Conservation (phyloP, 495 filamentous ascomycete genomes). For the Parachaetomium inaequale region DNA sequence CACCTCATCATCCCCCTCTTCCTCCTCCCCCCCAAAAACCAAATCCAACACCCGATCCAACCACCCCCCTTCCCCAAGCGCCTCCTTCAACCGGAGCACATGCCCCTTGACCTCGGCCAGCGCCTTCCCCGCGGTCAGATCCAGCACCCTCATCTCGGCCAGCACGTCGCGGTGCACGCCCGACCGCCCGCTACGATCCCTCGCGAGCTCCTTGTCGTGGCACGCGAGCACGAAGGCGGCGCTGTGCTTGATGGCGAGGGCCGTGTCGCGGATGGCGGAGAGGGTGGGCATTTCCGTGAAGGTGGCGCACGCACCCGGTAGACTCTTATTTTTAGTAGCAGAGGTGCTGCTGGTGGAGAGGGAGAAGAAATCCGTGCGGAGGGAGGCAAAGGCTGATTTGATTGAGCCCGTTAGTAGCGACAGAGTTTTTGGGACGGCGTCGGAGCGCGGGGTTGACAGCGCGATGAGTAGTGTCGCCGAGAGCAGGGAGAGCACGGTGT, state of each 20-base stretch:
- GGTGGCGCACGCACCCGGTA: constrained; percentile 2
- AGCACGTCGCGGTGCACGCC: constrained; percentile 35
- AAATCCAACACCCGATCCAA: constrained; percentile 34
- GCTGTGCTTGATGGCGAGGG: constrained; percentile 34
- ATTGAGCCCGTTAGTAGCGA: constrained; percentile 16
- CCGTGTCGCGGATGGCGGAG: constrained; percentile 37
- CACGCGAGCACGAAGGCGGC: constrained; percentile 31
- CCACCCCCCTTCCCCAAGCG: constrained; percentile 39
- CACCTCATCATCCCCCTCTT: constrained; percentile 20
- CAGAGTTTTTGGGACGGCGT: constrained; percentile 19
- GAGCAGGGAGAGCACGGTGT: constrained; percentile 29
- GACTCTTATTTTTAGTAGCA: not conserved
- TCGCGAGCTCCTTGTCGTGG: constrained; percentile 37
- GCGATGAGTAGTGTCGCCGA: constrained; percentile 23
- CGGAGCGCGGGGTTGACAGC: constrained; percentile 24
- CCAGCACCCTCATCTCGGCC: constrained; percentile 38
- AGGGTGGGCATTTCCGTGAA: constrained; percentile 28
- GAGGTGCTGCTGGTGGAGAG: constrained; percentile 9
- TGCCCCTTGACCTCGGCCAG: constrained; percentile 33
- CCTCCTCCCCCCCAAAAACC: constrained; percentile 16
- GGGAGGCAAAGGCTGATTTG: constrained; percentile 18
- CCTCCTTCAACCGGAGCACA: constrained; percentile 33
- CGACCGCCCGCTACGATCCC: constrained; percentile 38
- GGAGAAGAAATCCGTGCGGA: constrained; percentile 18
- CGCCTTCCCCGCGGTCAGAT: constrained; percentile 25